Conservation (phyloP, 257 asterid genomes). For the Salvia miltiorrhiza region DNA sequence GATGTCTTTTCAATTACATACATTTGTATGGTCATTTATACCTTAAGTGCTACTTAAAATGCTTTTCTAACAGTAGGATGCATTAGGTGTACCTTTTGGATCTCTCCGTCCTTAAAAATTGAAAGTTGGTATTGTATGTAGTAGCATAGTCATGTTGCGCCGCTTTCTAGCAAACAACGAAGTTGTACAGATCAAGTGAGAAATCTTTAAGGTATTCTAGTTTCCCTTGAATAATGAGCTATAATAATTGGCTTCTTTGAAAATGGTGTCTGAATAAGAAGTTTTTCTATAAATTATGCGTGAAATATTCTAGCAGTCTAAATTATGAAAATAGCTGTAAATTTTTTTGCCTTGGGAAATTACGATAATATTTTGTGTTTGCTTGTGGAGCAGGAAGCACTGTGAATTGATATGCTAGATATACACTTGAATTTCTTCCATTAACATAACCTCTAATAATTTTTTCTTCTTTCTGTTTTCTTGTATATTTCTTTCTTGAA, state of each 20-base stretch:
- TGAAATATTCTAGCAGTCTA: background rate
- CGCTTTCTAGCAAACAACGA: background rate
- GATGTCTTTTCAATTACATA: constrained; percentile 15
- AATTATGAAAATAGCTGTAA: background rate
- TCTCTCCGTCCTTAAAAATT: background rate
- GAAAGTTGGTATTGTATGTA: background rate
- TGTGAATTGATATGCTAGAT: constrained; percentile 15
- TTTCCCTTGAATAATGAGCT: background rate
- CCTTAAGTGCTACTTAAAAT: background rate
- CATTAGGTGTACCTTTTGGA: background rate
- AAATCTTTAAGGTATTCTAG: background rate
- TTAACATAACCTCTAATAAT: background rate
- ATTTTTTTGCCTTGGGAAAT: background rate
- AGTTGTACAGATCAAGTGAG: background rate
- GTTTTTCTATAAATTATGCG: background rate
- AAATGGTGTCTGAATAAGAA: constrained; percentile 1
- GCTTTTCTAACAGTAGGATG: background rate
- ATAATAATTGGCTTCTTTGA: background rate
- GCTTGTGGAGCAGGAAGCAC: constrained; percentile 1
- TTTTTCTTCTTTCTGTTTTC: constrained; percentile 7
- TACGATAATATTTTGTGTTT: constrained; percentile 1
- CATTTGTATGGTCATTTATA: constrained; percentile 2
- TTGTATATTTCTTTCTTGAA: constrained; percentile 7
- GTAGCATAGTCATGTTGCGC: background rate
- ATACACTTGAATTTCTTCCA: background rate